Evolutionary conservation across 2,329 filamentous ascomycete species (phyloP).

Genomic region (Moelleriella libera): DNA sequence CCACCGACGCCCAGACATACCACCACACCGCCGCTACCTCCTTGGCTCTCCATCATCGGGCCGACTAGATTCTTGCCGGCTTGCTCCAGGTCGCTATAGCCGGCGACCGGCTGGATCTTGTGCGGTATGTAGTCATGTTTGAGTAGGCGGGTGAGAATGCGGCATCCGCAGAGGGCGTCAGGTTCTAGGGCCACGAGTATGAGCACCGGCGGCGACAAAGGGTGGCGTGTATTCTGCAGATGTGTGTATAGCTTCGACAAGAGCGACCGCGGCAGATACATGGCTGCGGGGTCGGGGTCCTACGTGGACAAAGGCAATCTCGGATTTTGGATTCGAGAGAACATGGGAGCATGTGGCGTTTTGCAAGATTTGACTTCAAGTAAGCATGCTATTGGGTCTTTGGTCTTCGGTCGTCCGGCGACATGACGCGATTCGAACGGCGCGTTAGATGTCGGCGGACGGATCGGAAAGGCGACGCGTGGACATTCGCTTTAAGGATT

Average conservation of each 20-base stretch:
- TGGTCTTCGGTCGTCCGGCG: no score
- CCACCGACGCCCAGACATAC: slow-evolving; percentile 88
- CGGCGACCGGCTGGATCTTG: slow-evolving; percentile 89
- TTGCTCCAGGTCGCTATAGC: slow-evolving; percentile 77
- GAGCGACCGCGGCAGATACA: slow-evolving; percentile 88
- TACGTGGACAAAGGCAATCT: background rate
- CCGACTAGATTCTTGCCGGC: slow-evolving; percentile 66
- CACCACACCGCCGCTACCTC: slow-evolving; percentile 77
- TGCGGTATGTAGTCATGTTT: slow-evolving; percentile 97
- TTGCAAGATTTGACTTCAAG: no score
- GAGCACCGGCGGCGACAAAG: slow-evolving; percentile 80
- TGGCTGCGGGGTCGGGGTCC: slow-evolving; percentile 23
- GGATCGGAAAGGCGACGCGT: background rate
- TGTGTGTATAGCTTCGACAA: slow-evolving; percentile 86
- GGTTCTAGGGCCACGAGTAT: slow-evolving; percentile 89
- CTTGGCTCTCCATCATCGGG: slow-evolving; percentile 75
- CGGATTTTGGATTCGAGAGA: background rate
- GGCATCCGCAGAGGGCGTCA: slow-evolving; percentile 88
- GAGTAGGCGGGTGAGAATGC: slow-evolving; percentile 82
- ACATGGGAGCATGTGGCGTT: slow-evolving; percentile 6
- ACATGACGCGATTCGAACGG: background rate
- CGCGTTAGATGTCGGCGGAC: background rate
- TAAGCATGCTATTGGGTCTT: no score
- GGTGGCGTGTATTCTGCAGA: slow-evolving; percentile 73
- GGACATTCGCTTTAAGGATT: background rate